Conservation (phyloP, 2,329 filamentous ascomycete species). For the Bimuria novae-zelandiae region DNA sequence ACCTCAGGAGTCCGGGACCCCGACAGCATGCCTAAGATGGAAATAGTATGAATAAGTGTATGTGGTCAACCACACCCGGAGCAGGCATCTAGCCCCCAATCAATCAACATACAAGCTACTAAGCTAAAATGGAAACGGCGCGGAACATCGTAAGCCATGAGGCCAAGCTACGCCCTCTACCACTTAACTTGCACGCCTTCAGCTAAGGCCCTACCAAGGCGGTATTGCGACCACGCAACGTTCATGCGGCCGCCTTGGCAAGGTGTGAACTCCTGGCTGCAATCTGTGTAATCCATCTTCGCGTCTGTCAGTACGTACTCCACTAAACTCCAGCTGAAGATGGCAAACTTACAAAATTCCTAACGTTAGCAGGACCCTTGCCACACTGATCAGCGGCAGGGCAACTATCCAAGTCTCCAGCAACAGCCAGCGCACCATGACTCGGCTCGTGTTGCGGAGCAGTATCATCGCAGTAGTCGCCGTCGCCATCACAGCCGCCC, state of each 20-base stretch:
- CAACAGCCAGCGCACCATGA: constrained; percentile 9
- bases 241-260: constrained; percentile 26
- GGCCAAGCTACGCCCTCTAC: too few species aligned
- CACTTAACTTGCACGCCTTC: constrained; percentile 14
- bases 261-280: constrained; percentile 22
- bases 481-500: constrained; percentile 26
- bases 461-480: constrained; percentile 38
- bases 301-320: background rate
- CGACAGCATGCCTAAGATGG: too few species aligned
- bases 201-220: constrained; percentile 11
- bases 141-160: background rate
- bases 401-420: constrained; percentile 19
- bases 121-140: background rate
- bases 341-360: constrained; percentile 21
- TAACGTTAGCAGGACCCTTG: constrained; percentile 19
- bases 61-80: background rate
- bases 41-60: too few species aligned
- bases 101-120: background rate
- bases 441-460: constrained; percentile 28
- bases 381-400: constrained; percentile 16
- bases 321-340: background rate
- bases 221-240: constrained; percentile 13
- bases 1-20: too few species aligned
- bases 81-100: background rate
- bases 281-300: constrained; percentile 28